Conservation (phyloP, 2,329 filamentous ascomycete genomes). For the Aspergillus amoenus region DNA sequence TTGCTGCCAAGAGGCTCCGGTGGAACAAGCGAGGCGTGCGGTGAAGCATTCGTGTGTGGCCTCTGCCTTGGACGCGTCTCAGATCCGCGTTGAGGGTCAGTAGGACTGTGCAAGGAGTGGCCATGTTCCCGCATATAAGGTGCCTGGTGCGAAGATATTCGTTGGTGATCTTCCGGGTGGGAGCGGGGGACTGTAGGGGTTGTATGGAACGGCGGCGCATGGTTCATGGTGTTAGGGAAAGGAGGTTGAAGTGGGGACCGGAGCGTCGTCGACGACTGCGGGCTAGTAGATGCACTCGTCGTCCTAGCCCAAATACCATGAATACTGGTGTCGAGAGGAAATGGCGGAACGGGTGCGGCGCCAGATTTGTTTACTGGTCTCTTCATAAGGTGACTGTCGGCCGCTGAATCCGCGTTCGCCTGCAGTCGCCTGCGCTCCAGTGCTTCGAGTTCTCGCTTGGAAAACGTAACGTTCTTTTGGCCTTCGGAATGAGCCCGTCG, state of each 20-base stretch:
- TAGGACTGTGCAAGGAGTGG: constrained; percentile 30
- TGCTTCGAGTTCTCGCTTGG: constrained; percentile 75
- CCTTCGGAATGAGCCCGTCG: constrained; percentile 73
- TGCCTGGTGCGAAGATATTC: constrained; percentile 40
- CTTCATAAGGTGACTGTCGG: constrained; percentile 19
- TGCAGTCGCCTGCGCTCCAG: constrained; percentile 68
- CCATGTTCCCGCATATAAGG: constrained; percentile 31
- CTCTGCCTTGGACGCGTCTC: constrained; percentile 20
- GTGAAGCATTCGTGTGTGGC: constrained; percentile 24
- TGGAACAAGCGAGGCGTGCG: constrained; percentile 13
- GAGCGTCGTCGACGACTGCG: constrained; percentile 31
- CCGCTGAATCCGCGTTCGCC: constrained; percentile 22
- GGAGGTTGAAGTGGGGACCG: constrained; percentile 34
- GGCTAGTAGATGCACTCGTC: constrained; percentile 34
- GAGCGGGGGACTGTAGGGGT: constrained; percentile 37
- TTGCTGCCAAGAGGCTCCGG: constrained; percentile 19
- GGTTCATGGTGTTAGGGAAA: constrained; percentile 35
- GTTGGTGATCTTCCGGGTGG: constrained; percentile 51
- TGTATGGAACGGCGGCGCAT: constrained; percentile 37
- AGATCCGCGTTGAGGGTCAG: constrained; percentile 32
- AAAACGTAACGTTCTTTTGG: constrained; percentile 76
- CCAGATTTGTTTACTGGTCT: constrained; percentile 16
- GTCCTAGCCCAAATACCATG: constrained; percentile 50
- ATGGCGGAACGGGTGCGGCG: constrained; percentile 26
- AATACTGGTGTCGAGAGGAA: constrained; percentile 34